Base-by-base conservation (phyloP, 345 rosid genomes). In the Citrus hindsii region DNA sequence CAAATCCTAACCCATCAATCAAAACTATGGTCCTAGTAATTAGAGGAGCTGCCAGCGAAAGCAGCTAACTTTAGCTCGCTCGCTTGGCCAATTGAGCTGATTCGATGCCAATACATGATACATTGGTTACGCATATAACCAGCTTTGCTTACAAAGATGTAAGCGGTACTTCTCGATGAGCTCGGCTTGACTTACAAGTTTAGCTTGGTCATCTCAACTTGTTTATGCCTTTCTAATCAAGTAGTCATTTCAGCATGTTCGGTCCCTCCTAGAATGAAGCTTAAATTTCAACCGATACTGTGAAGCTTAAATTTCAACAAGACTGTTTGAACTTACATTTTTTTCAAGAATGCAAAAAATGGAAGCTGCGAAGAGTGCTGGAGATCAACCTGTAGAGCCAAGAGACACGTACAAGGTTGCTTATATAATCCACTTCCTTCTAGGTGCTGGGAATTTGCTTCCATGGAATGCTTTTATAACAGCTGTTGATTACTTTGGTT, bases 391-490 rank as follows among this genome's bases (percentile, higher is more conserved):
- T 21, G 13, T 51, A 0, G 88, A 83, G 83, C 85, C 88, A 66
- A 88, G 80, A 83, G 98, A 93, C 83, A 75, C 89, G 67, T 93
- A 75, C 86, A 91, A 79, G 84, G 77, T 89, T 37, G 97, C 97
- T 48, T 95, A 93, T 76, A 79, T 88, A 75, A 89, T 93, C 80
- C 97, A 95, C 85, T 93, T 92, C 89, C 80, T 95, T 80, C 90
- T 95, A 46, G 99, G 99, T 64, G 97, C 94, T 22, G 98, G 97
- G 51, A 93, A 92, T 86, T 87, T 95, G 82, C 95, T 92, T 79
- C 99, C 99, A 2, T 95, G 99, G 98, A 95, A 95, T 79, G 89
- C 95, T 76, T 92, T 90, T 62, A 95, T 95, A 85, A 95, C 95
- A 1, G 98, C 97, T 22, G 88, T 90, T 28, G 98, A 95, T 86